A percentile compares a stretch with the other conserved stretches of the same genome.
Conservation (phyloP, 768 basidiomycete species). For the Omphalotus guepiniiformis region DNA sequence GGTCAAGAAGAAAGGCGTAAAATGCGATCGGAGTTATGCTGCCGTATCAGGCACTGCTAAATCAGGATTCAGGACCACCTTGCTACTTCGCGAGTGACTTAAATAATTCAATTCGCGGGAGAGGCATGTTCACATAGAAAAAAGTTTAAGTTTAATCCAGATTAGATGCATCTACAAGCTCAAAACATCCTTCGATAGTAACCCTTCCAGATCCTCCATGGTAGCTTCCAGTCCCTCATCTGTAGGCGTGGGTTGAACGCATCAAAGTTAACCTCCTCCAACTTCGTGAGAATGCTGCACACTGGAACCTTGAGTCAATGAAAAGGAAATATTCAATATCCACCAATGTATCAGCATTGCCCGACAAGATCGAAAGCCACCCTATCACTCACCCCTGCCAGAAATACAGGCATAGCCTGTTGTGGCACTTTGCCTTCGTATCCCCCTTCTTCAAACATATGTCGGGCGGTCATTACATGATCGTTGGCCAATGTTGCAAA, state of each 20-base stretch:
- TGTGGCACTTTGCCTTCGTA: slow-evolving; percentile 48
- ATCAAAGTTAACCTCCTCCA: slow-evolving; percentile 71
- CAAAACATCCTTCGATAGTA: slow-evolving; percentile 39
- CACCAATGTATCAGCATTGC: slow-evolving; percentile 10
- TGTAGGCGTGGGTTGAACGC: slow-evolving; percentile 63
- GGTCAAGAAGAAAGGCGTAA: slow-evolving; percentile 7
- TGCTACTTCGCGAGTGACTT: too few relatives aligned
- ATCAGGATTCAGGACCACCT: too few relatives aligned
- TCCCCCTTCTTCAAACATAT: slow-evolving; percentile 54
- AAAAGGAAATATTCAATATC: background rate
- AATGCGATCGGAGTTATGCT: background rate
- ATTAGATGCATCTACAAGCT: slow-evolving; percentile 7
- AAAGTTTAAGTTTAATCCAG: background rate
- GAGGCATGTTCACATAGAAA: background rate
- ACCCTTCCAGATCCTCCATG: slow-evolving; percentile 53
- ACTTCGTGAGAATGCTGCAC: slow-evolving; percentile 52
- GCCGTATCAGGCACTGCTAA: background rate
- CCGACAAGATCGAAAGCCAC: slow-evolving; percentile 17
- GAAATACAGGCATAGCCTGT: slow-evolving; percentile 66
- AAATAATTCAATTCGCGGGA: background rate
- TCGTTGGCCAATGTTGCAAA: slow-evolving; percentile 81
- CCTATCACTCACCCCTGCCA: slow-evolving; percentile 56
- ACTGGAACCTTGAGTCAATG: slow-evolving; percentile 54
- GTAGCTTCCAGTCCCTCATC: slow-evolving; percentile 69
- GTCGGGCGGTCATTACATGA: slow-evolving; percentile 69